Percentiles rank a stretch among this genome's conserved stretches.
These are phyloP conservation scores for Metahyphopichia silvanorum DNA, from an alignment of 805 yeast genomes.

Conservation along the genomic window DNA sequence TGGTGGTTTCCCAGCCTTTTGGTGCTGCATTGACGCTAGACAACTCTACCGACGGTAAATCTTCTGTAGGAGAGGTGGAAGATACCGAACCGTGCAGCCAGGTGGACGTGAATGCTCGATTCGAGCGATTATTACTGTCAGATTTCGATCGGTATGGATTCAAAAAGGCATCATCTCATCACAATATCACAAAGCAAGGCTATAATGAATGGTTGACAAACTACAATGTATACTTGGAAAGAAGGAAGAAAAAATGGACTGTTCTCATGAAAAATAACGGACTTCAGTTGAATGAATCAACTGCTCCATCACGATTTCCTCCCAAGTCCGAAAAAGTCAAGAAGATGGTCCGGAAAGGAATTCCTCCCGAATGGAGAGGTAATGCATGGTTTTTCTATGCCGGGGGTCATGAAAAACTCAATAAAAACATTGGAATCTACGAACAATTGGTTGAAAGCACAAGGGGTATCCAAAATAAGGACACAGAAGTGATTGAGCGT, in stretches of 20 bases:
- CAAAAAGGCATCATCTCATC: conserved; percentile 56
- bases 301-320: conserved; percentile 63
- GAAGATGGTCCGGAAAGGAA: conserved; percentile 82
- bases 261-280: conserved; percentile 66
- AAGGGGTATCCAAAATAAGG: conserved; percentile 52
- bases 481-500: conserved; percentile 90
- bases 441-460: conserved; percentile 64
- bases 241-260: conserved; percentile 78
- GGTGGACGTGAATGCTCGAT: too few species aligned
- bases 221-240: conserved; percentile 59
- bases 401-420: conserved; percentile 71
- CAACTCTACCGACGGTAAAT: too few species aligned
- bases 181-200: conserved; percentile 43
- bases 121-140: conserved; percentile 14
- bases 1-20: too few species aligned
- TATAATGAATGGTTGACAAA: conserved; percentile 75
- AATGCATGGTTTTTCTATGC: conserved; percentile 96
- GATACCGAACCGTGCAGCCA: too few species aligned
- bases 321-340: conserved; percentile 74
- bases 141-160: conserved; percentile 80
- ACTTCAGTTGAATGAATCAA: conserved; percentile 26
- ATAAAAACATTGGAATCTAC: conserved; percentile 71
- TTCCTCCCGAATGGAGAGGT: conserved; percentile 98
- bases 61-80: too few species aligned
- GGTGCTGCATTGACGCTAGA: too few species aligned